Conservation (phyloP, 164 flowering plant species). For the Cinnamomum chago region DNA sequence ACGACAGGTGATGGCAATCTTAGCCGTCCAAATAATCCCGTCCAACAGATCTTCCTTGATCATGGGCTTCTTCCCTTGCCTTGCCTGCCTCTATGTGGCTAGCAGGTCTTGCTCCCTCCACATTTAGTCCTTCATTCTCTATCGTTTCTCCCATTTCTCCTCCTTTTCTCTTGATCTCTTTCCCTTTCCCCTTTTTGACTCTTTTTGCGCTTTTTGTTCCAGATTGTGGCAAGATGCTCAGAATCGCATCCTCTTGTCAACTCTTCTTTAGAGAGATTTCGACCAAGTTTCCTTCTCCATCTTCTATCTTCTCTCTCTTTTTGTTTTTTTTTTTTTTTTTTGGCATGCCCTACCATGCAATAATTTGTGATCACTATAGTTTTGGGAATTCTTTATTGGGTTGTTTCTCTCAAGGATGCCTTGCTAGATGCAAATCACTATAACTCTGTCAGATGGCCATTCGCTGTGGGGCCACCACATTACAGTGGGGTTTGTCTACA, state of each 20-base stretch:
- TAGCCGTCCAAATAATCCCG: constrained; percentile 27
- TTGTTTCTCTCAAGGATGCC: no score
- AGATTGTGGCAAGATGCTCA: constrained; percentile 99
- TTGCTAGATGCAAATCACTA: no score
- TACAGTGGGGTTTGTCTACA: no score
- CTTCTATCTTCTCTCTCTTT: neutral
- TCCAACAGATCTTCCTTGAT: constrained; percentile 47
- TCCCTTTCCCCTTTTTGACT: no score
- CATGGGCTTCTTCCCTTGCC: constrained; percentile 77
- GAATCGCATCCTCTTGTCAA: constrained; percentile 53
- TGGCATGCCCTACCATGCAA: neutral
- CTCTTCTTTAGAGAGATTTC: constrained; percentile 51
- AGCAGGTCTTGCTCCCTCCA: constrained; percentile 51
- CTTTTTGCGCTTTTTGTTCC: neutral
- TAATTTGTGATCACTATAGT: neutral
- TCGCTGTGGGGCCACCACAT: no score
- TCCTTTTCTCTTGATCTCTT: neutral
- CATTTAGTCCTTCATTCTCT: neutral
- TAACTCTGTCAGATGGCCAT: no score
- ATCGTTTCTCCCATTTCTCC: neutral
- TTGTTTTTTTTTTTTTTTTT: no score
- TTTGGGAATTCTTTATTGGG: neutral
- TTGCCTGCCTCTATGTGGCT: constrained; percentile 94
- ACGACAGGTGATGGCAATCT: constrained; percentile 56
- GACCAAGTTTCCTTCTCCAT: constrained; percentile 40